Conservation (phyloP, 345 rosid genomes). For the Ailanthus altissimus region DNA sequence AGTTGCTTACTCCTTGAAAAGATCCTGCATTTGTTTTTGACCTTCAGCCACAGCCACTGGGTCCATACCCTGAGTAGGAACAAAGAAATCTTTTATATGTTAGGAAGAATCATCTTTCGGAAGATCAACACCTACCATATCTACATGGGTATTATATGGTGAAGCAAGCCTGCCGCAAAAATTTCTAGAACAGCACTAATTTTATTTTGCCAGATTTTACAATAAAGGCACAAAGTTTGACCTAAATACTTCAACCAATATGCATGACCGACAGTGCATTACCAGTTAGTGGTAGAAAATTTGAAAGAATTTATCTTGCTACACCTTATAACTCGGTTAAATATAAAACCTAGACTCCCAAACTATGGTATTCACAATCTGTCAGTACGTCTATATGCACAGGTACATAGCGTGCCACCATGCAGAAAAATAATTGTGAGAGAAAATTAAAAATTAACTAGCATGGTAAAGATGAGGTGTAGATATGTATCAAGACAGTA, state of each 20-base stretch:
- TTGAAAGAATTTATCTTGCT: background rate
- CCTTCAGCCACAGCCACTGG: conserved; percentile 52
- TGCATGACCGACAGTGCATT: background rate
- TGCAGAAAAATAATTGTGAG: background rate
- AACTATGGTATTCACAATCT: background rate
- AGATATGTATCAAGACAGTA: background rate
- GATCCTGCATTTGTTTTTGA: conserved; percentile 58
- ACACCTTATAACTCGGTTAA: background rate
- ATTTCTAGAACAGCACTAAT: background rate
- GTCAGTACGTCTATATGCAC: background rate
- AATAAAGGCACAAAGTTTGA: background rate
- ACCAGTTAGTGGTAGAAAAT: background rate
- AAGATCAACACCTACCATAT: background rate
- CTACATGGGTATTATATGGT: background rate
- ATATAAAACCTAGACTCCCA: background rate
- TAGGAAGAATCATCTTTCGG: conserved; percentile 7
- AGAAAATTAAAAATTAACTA: background rate
- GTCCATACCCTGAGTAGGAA: conserved; percentile 50
- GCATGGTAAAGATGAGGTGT: background rate
- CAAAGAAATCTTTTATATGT: background rate
- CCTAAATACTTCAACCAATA: background rate
- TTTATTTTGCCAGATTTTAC: background rate
- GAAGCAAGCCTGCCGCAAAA: conserved; percentile 11
- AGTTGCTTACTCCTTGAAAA: conserved; percentile 73
- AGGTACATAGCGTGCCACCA: background rate